Conservation (phyloP, 129 eudicot genomes). For the Mikania micrantha region DNA sequence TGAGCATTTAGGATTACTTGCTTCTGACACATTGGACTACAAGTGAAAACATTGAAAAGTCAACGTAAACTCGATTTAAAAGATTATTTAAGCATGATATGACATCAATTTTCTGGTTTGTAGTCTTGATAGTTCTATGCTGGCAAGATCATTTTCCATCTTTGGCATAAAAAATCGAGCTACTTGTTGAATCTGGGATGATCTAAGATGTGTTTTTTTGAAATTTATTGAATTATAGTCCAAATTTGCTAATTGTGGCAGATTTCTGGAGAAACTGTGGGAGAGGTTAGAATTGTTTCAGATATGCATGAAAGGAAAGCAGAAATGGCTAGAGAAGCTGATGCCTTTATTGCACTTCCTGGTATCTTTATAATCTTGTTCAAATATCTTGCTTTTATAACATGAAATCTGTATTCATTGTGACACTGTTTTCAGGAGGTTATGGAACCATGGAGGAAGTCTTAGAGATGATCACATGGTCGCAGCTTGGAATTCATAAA, state of each 20-base stretch:
- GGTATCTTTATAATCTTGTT: conserved; percentile 33
- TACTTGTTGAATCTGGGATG: background rate
- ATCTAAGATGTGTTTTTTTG: background rate
- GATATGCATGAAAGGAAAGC: conserved; percentile 99
- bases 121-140: background rate
- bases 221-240: background rate
- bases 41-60: background rate
- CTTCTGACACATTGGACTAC: background rate
- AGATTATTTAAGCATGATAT: too few species aligned
- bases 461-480: conserved; percentile 98
- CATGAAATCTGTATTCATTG: background rate
- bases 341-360: conserved; percentile 96
- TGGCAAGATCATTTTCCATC: background rate
- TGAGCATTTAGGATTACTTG: background rate
- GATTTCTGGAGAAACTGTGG: conserved; percentile 91
- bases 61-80: background rate
- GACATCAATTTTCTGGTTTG: background rate
- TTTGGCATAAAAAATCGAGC: background rate
- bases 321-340: conserved; percentile 84
- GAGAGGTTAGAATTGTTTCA: conserved; percentile 73
- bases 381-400: conserved; percentile 2
- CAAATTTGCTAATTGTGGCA: conserved; percentile 18
- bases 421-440: conserved; percentile 51
- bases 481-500: conserved; percentile 89
- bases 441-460: conserved; percentile 98